Conservation (phyloP, 192 early-diverging fungal genomes). For the Dimargaris verticillata region DNA sequence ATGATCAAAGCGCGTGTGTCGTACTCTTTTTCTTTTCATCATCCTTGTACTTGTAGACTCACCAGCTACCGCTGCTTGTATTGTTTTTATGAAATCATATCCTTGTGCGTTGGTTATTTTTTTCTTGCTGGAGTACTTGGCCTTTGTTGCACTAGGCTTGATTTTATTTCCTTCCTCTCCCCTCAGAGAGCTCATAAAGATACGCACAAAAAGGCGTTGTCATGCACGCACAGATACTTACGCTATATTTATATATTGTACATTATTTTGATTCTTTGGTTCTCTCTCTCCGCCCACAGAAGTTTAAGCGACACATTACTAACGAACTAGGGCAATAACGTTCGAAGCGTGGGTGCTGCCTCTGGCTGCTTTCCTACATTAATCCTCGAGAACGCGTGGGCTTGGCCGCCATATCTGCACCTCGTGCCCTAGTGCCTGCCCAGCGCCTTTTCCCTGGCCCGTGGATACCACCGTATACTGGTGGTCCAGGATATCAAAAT, state of each 20-base stretch:
- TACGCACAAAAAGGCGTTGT: background rate
- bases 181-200: background rate
- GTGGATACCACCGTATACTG: conserved; percentile 1
- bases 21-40: too few relatives aligned
- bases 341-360: background rate
- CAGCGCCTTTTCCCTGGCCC: background rate
- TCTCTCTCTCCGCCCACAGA: background rate
- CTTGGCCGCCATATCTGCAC: conserved; percentile 1
- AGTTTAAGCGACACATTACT: background rate
- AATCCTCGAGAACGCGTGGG: background rate
- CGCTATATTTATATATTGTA: background rate
- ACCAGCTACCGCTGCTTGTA: too few relatives aligned
- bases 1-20: too few relatives aligned
- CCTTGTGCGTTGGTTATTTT: too few relatives aligned
- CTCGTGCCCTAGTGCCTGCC: background rate
- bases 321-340: too few relatives aligned
- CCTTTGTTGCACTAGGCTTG: too few relatives aligned
- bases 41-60: too few relatives aligned
- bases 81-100: too few relatives aligned
- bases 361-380: background rate
- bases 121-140: too few relatives aligned
- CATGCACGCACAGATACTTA: background rate
- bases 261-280: background rate
- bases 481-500: background rate
- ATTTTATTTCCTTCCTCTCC: too few relatives aligned